phyloP scores from a whole-genome alignment of 78 protist species.

The Bigelowiella natans region DNA sequence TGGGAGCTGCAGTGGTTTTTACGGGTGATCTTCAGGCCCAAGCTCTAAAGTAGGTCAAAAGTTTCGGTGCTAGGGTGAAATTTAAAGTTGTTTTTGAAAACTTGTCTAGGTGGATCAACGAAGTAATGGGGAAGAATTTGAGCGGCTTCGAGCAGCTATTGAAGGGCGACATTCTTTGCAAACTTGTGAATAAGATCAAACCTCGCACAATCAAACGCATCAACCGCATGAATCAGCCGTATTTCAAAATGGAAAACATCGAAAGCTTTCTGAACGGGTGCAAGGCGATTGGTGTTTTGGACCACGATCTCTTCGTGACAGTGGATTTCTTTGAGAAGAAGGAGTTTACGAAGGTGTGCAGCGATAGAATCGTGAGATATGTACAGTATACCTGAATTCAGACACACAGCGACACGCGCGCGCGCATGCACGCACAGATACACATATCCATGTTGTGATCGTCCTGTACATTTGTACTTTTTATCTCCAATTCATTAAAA shows the following conservation, averaged over 20 bases:
- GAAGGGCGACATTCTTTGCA: neutral
- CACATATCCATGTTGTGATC: no score
- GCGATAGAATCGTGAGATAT: no score
- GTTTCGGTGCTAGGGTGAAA: neutral
- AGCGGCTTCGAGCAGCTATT: neutral
- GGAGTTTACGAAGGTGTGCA: neutral
- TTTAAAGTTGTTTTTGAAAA: neutral
- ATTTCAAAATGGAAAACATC: neutral
- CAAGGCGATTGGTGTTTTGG: neutral
- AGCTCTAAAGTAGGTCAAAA: neutral
- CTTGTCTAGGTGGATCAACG: neutral
- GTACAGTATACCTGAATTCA: no score
- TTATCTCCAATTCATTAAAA: no score
- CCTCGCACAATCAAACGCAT: neutral
- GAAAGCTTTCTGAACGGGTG: neutral
- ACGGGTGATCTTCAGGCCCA: neutral
- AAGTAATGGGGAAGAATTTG: neutral
- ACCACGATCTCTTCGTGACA: neutral
- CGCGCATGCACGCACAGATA: no score
- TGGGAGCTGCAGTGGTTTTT: neutral
- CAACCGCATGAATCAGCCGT: neutral
- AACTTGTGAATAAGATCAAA: neutral
- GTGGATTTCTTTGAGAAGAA: neutral
- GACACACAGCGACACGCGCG: no score
- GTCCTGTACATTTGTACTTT: no score